A percentile compares a stretch with the other conserved stretches of the same genome.
phyloP scores from a whole-genome alignment of 1,139 yeast species.

The Saccharomyces hybrid region DNA sequence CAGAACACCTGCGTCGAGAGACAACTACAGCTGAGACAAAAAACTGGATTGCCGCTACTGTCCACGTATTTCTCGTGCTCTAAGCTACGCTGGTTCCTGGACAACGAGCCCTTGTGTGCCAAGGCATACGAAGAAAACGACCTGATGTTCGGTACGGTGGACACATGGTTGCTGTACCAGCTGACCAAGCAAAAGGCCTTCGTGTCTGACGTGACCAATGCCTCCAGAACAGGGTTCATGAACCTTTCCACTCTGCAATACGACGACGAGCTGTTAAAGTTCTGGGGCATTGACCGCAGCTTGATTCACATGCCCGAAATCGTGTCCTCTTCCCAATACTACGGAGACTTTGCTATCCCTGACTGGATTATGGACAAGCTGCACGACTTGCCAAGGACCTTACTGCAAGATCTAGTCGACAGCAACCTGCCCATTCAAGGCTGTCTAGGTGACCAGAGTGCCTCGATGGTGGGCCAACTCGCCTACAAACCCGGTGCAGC shows the following conservation, averaged over 20 bases:
- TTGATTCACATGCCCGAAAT: slow-evolving; percentile 72
- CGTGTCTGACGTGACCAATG: slow-evolving; percentile 86
- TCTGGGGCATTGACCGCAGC: slow-evolving; percentile 71
- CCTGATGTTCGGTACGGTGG: slow-evolving; percentile 89
- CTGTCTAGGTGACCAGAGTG: slow-evolving; percentile 90
- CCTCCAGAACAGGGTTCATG: slow-evolving; percentile 88
- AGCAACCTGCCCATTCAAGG: slow-evolving; percentile 65
- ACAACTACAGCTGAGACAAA: slow-evolving; percentile 51
- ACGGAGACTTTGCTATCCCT: slow-evolving; percentile 65
- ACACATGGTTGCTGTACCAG: slow-evolving; percentile 88
- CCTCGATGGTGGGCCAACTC: slow-evolving; percentile 88
- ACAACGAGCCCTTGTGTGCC: slow-evolving; percentile 61
- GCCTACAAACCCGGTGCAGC: slow-evolving; percentile 82
- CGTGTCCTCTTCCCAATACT: slow-evolving; percentile 70
- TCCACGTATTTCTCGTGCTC: slow-evolving; percentile 91
- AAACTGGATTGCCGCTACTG: slow-evolving; percentile 72
- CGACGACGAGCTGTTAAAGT: slow-evolving; percentile 66
- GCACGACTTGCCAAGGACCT: slow-evolving; percentile 16
- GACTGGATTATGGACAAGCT: slow-evolving; percentile 49
- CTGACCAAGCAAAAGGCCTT: slow-evolving; percentile 65
- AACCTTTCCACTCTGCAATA: slow-evolving; percentile 69
- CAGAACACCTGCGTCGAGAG: slow-evolving; percentile 51
- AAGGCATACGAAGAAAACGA: slow-evolving; percentile 69
- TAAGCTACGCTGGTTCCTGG: slow-evolving; percentile 83
- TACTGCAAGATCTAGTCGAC: slow-evolving; percentile 30